A percentile compares a stretch with the other conserved stretches of the same genome.
phyloP scores from a whole-genome alignment of 2,329 filamentous ascomycete genomes.

The Cladosporium velox region DNA sequence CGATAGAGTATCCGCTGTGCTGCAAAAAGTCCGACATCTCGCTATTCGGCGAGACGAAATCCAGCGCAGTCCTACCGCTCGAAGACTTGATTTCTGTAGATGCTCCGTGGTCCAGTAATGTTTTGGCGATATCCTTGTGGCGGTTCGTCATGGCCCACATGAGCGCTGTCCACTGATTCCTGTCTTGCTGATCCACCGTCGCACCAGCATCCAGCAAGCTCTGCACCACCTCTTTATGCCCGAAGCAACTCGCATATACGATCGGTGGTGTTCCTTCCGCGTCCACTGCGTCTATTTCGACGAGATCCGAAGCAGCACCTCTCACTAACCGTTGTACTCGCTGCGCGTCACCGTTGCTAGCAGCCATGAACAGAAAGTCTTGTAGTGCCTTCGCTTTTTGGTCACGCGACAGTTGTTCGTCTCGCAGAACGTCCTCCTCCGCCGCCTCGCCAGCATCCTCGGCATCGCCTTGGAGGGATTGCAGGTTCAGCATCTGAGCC shows the following conservation, averaged over 20 bases:
- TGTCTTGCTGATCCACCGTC: conserved; percentile 89
- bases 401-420: conserved; percentile 70
- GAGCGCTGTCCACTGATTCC: conserved; percentile 93
- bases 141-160: conserved; percentile 99
- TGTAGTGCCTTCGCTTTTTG: conserved; percentile 84
- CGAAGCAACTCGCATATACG: conserved; percentile 98
- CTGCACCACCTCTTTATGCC: conserved; percentile 85
- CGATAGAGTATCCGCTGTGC: conserved; percentile 89
- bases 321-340: conserved; percentile 74
- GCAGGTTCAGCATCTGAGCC: conserved; percentile 94
- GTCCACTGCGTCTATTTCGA: conserved; percentile 85
- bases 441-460: conserved; percentile 67
- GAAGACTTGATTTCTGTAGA: conserved; percentile 96
- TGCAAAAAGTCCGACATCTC: conserved; percentile 96
- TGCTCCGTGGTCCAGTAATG: conserved; percentile 86
- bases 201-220: conserved; percentile 82
- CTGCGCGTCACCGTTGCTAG: conserved; percentile 89
- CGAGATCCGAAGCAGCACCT: conserved; percentile 71
- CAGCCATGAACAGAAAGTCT: conserved; percentile 88
- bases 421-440: conserved; percentile 75
- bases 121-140: conserved; percentile 93
- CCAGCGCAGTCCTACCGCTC: conserved; percentile 88
- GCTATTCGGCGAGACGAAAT: conserved; percentile 92
- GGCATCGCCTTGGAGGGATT: conserved; percentile 79
- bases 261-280: conserved; percentile 94